Evolutionary conservation across 202 grass and related monocot species (phyloP).

Genomic region (Panicum hallii): DNA sequence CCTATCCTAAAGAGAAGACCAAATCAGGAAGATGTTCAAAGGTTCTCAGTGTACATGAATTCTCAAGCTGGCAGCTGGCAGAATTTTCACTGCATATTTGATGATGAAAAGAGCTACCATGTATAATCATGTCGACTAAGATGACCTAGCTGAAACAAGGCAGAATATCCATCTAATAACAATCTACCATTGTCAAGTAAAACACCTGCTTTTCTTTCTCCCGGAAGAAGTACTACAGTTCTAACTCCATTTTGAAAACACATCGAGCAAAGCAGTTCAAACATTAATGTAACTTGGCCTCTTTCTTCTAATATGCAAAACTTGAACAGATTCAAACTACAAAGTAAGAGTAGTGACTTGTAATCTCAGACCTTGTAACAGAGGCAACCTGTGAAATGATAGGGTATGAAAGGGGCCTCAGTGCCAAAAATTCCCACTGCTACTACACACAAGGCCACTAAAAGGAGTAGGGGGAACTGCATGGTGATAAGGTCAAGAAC

Average conservation of each 20-base stretch:
- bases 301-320: constrained; percentile 3
- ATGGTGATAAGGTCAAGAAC: background rate
- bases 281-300: background rate
- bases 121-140: constrained; percentile 11
- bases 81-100: constrained; percentile 26
- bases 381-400: background rate
- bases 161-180: background rate
- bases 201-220: background rate
- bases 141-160: constrained; percentile 17
- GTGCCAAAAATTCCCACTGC: background rate
- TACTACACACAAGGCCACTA: constrained; percentile 20
- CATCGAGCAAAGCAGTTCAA: constrained; percentile 1
- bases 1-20: background rate
- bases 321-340: constrained; percentile 23
- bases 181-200: constrained; percentile 7
- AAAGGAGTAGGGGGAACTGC: background rate
- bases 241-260: constrained; percentile 27
- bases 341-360: constrained; percentile 1
- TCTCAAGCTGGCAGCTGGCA: background rate
- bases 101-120: background rate
- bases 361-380: background rate
- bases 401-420: background rate
- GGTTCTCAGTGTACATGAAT: background rate
- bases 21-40: constrained; percentile 21
- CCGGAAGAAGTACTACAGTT: background rate